Evolutionary conservation across 495 filamentous ascomycete species (phyloP), one percentile per base, ranked within the genome.

Genomic region (Aspergillus diversus): DNA sequence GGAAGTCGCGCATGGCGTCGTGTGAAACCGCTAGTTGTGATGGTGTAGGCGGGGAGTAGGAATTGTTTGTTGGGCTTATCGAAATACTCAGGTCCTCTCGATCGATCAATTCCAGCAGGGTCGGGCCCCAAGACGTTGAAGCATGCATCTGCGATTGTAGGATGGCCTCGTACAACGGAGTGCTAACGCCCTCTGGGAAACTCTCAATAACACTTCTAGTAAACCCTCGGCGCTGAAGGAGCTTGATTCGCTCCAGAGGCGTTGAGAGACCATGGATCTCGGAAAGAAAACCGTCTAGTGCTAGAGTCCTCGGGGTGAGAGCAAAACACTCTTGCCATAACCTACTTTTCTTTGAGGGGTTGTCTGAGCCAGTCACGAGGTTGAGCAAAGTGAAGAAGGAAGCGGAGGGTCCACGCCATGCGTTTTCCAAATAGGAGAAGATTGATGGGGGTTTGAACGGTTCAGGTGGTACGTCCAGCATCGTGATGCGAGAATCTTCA

Each of bases 161-260:
- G 34, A 99, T 92, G n/a, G 87, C 85, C 72, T 97, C 92, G 71
- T 89, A 89, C 21, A 98, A 80, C 0, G 91, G 90, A 1, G 88
- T 86, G 48, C 88, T 83, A 13, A 97, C 78, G 37, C 90, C 87
- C 75, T 96, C 91, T 5, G 96, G 96, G 8, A 98, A 76, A 5
- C 89, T 92, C 62, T 96, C 93, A 31, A 81, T 80, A 17, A 77
- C 70, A 33, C 68, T 78, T 46, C 73, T 71, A 27, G 76, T 77
- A 35, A 81, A 68, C 0, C 79, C 79, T 75, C 79, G 80, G 33
- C 77, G 77, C 55, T 77, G 70, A 43, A 81, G 66, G 43, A 81
- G 75, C 51, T 77, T 74, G 35, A 80, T 70, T 52, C 74, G 75
- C 33, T 80, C 71, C 54, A 78, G 59, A 5, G 71, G 58, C 11